A percentile compares a stretch with the other conserved stretches of the same genome.
phyloP scores from a whole-genome alignment of 2,329 filamentous ascomycete species.

The Basipetospora chlamydospora region DNA sequence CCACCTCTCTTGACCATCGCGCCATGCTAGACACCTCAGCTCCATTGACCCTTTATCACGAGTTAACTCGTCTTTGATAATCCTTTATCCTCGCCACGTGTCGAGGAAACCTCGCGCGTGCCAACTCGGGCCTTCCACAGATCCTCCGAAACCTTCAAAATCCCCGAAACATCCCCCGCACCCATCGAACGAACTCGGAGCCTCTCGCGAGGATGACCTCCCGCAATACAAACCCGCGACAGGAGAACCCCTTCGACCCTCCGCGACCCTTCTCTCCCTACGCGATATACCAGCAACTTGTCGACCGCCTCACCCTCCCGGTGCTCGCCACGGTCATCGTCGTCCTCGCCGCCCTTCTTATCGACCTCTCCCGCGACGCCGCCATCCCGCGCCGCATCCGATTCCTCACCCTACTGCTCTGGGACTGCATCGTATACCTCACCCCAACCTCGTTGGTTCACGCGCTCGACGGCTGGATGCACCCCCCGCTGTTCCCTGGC shows the following conservation, averaged over 20 bases:
- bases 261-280: background rate
- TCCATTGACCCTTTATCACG: too few species aligned
- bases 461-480: conserved; percentile 39
- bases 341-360: conserved; percentile 18
- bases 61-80: too few species aligned
- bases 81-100: too few species aligned
- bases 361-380: conserved; percentile 20
- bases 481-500: conserved; percentile 26
- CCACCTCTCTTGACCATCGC: too few species aligned
- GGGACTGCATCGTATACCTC: conserved; percentile 44
- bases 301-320: conserved; percentile 20
- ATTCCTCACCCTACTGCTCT: conserved; percentile 30
- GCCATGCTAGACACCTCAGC: too few species aligned
- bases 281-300: conserved; percentile 10
- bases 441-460: conserved; percentile 43
- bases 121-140: too few species aligned
- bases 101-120: too few species aligned
- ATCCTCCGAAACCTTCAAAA: too few species aligned
- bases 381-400: conserved; percentile 14
- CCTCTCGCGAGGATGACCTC: conserved; percentile 1
- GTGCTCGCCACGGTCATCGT: conserved; percentile 20
- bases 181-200: too few species aligned
- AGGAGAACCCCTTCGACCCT: background rate
- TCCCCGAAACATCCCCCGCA: too few species aligned
- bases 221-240: conserved; percentile 1